Percentiles rank a stretch among this genome's conserved stretches.
Evolutionary conservation across 2,329 filamentous ascomycete genomes (phyloP).

Genomic region (Pseudogymnoascus sp.): DNA sequence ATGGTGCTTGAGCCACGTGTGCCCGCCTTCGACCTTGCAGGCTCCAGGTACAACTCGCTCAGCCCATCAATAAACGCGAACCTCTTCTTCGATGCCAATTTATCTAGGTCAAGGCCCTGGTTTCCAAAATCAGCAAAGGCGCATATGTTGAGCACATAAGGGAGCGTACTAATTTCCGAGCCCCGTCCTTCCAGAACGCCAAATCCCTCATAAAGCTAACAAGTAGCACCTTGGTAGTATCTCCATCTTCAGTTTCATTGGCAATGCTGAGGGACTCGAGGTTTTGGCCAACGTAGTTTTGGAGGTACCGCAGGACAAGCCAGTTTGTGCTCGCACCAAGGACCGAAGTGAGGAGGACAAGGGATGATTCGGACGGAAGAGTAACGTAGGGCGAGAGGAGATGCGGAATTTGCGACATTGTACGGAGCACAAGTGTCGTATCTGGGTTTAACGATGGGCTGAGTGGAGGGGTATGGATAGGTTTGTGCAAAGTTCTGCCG

Average conservation of each 20-base stretch:
- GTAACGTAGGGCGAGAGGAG: slow-evolving; percentile 56
- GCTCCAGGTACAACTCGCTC: slow-evolving; percentile 19
- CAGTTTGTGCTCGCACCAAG: slow-evolving; percentile 57
- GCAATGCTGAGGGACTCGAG: slow-evolving; percentile 2
- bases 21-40: slow-evolving; percentile 11
- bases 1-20: slow-evolving; percentile 14
- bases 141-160: slow-evolving; percentile 9
- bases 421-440: neutral
- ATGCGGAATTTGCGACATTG: slow-evolving; percentile 36
- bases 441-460: neutral
- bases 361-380: slow-evolving; percentile 47
- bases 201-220: slow-evolving; percentile 76
- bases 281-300: slow-evolving; percentile 13
- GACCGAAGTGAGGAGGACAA: slow-evolving; percentile 60
- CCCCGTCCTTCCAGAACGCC: slow-evolving; percentile 68
- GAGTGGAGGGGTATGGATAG: slow-evolving; percentile 1
- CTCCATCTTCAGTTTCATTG: slow-evolving; percentile 23
- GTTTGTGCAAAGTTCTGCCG: slow-evolving; percentile 3
- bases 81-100: slow-evolving; percentile 44
- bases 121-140: neutral
- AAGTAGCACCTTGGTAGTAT: slow-evolving; percentile 53
- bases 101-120: slow-evolving; percentile 65
- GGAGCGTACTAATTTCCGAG: slow-evolving; percentile 52
- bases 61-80: slow-evolving; percentile 68
- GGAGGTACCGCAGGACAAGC: slow-evolving; percentile 51